A percentile compares a stretch with the other conserved stretches of the same genome.
Conservation (phyloP, 768 basidiomycete species). For the Polyporus arcularius region DNA sequence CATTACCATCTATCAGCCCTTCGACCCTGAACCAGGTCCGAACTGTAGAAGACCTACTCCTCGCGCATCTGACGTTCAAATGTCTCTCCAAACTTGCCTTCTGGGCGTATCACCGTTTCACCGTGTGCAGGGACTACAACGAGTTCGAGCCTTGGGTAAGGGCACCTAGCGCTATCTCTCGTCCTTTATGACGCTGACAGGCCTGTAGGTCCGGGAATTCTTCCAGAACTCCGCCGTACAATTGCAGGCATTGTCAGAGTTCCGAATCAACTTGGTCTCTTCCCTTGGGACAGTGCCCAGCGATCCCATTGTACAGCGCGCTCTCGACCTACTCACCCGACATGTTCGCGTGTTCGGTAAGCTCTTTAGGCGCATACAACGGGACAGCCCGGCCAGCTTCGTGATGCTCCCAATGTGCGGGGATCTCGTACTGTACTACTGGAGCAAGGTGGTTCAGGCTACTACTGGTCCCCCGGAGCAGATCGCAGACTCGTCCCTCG, state of each 20-base stretch:
- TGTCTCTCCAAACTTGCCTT: constrained; percentile 65
- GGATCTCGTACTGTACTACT: constrained; percentile 76
- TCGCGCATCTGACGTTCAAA: constrained; percentile 76
- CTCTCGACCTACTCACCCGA: constrained; percentile 61
- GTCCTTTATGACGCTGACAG: constrained; percentile 1
- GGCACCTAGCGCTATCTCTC: constrained; percentile 3
- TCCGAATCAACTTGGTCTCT: constrained; percentile 57
- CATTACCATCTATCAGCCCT: constrained; percentile 36
- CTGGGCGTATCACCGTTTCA: constrained; percentile 65
- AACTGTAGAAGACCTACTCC: constrained; percentile 47
- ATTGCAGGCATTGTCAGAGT: constrained; percentile 52
- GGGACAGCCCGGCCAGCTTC: constrained; percentile 59
- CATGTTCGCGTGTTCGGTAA: constrained; percentile 77
- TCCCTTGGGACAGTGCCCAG: constrained; percentile 39
- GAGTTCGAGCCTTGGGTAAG: constrained; percentile 57
- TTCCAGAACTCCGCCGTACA: constrained; percentile 62
- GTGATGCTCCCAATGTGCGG: constrained; percentile 61
- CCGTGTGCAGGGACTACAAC: constrained; percentile 36
- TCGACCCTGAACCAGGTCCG: constrained; percentile 38
- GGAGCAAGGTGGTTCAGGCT: constrained; percentile 78
- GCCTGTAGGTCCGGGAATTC: constrained; percentile 55
- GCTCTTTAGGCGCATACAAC: constrained; percentile 75
- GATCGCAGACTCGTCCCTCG: constrained; percentile 63
- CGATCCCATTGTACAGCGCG: constrained; percentile 41
- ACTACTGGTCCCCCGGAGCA: constrained; percentile 51